These are phyloP conservation scores for Colletotrichum graminicola DNA, from an alignment of 2,329 filamentous ascomycete species.

Conservation along the genomic window DNA sequence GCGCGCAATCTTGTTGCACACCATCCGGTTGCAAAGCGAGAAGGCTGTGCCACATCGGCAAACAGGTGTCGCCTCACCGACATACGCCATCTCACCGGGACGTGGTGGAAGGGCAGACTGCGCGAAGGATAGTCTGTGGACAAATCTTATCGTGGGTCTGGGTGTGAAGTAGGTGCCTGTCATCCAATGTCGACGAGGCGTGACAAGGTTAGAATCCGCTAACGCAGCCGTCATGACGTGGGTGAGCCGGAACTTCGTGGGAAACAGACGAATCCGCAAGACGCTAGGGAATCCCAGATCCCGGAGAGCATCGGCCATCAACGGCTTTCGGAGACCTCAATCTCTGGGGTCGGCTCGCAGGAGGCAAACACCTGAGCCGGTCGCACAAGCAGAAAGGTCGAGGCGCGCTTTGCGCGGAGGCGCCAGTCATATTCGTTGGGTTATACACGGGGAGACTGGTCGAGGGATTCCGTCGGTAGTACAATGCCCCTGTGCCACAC, in stretches of 20 bases:
- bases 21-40: constrained; percentile 14
- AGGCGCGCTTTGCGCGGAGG: neutral
- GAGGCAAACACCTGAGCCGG: neutral
- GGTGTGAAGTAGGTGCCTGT: neutral
- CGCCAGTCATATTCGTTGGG: neutral
- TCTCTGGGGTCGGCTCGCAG: neutral
- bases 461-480: constrained; percentile 2
- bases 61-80: constrained; percentile 16
- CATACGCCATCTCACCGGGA: constrained; percentile 8
- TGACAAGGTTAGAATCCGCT: neutral
- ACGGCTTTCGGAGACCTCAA: neutral
- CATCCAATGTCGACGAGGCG: constrained; percentile 12
- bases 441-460: constrained; percentile 12
- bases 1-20: constrained; percentile 32
- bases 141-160: neutral
- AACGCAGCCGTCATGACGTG: constrained; percentile 4
- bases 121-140: neutral
- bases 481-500: constrained; percentile 8
- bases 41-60: constrained; percentile 19
- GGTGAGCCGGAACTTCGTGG: neutral
- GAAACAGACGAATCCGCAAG: constrained; percentile 7
- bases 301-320: neutral
- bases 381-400: neutral
- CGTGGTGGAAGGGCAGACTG: constrained; percentile 17
- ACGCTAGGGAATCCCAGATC: constrained; percentile 8